Percentiles rank a stretch among this genome's conserved stretches.
phyloP scores from a whole-genome alignment of 352 stramenopile species.

The Elongisporangium anandrum region DNA sequence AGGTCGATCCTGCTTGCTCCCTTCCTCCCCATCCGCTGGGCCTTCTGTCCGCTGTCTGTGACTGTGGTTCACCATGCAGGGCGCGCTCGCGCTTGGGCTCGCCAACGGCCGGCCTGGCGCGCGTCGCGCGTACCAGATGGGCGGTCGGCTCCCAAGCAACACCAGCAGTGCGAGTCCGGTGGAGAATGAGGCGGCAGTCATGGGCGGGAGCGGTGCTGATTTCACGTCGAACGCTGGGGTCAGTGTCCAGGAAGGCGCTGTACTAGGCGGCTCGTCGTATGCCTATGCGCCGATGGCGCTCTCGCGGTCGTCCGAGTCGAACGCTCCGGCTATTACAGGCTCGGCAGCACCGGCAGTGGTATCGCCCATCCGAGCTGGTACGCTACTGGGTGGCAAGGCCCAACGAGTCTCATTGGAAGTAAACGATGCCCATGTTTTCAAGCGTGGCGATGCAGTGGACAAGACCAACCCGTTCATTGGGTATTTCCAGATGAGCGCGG shows the following conservation, averaged over 20 bases:
- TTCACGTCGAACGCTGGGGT: not conserved
- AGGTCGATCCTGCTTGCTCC: not conserved
- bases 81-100: constrained; percentile 43
- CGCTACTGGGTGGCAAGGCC: not conserved
- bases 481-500: constrained; percentile 66
- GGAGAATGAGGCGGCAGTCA: constrained; percentile 6
- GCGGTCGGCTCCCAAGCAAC: constrained; percentile 20
- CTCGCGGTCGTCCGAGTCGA: constrained; percentile 2
- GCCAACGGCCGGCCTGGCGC: constrained; percentile 47
- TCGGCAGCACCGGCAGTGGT: not conserved
- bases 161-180: not conserved
- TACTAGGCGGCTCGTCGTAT: not conserved
- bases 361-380: not conserved
- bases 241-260: not conserved
- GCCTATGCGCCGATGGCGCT: constrained; percentile 18
- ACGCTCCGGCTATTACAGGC: not conserved
- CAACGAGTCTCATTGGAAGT: constrained; percentile 1
- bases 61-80: constrained; percentile 34
- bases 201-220: not conserved
- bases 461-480: constrained; percentile 87
- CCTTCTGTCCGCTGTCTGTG: not conserved
- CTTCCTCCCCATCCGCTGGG: not conserved
- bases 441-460: constrained; percentile 54
- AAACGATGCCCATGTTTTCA: constrained; percentile 27
- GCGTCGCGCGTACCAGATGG: constrained; percentile 54